Base-by-base conservation (phyloP, 225 moss, liverwort and hornwort species). In the Sphagnum tenellum region DNA sequence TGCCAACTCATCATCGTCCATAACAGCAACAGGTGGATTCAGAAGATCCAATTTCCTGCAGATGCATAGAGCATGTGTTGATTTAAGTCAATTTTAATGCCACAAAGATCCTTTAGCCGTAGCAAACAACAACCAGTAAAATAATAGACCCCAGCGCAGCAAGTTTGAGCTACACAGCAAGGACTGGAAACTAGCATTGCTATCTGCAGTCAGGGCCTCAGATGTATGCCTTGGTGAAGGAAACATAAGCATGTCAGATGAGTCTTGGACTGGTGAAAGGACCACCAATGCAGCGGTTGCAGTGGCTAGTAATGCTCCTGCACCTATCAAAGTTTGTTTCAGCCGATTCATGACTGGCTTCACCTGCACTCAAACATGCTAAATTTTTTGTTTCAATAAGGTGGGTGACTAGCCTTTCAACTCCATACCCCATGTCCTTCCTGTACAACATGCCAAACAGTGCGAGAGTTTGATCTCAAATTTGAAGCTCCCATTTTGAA, bases 321-420 rank as follows among this genome's bases (percentile, higher is more conserved):
- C 82, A 7, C 86, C 86, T 50, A 86, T 78, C 45, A 86, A 69
- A 2, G 80, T 86, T 69, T 79, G 79, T 77, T 86, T 86, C 73
- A 86, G 64, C 49, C 86, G 82, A 55, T 80, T 82, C 86, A 86
- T 86, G 13, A 86, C 64, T 5, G 86, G 86, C 71, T 86, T 86
- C 7, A 86, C 86, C 83, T 84, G 77, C 55, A 3, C 13, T 56
- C 64, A 64, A 65, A 65, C 68, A 59, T 62, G 69, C 29, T 29
- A 29, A 29, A 29, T 29, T 29, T 29, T 29, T 29, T 29, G 29
- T 29, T 29, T 29, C 29, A 29, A 29, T 29, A 29, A 29, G 29
- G 29, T 29, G 29, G 29, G 29, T 29, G 29, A 29, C 29, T 29
- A 29, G 29, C 29, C 29, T 29, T 29, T 29, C 29, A 29, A 29